Conservation (phyloP, 2,329 filamentous ascomycete species). For the Cladosporium sp. region DNA sequence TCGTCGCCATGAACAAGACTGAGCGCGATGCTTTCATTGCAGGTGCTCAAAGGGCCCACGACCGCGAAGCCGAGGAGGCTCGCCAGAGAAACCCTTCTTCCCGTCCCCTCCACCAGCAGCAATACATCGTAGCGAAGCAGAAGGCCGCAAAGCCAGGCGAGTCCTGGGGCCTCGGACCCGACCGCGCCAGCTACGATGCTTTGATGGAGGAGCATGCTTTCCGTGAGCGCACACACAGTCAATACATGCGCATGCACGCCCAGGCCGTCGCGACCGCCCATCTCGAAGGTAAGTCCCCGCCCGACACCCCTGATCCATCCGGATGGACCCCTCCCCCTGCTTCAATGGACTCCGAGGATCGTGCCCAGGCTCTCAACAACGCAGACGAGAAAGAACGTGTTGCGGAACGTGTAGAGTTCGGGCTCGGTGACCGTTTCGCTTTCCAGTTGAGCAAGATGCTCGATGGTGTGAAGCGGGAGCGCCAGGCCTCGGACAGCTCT, state of each 20-base stretch:
- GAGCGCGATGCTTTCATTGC: constrained; percentile 10
- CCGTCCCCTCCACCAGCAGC: constrained; percentile 12
- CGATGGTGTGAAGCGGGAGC: neutral
- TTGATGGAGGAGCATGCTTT: neutral
- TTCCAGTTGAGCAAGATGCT: neutral
- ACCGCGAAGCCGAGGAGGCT: constrained; percentile 9
- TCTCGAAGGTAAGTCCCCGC: neutral
- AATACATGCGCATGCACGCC: neutral
- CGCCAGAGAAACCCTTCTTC: constrained; percentile 2
- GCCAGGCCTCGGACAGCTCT: neutral
- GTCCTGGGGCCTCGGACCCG: neutral
- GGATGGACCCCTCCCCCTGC: neutral
- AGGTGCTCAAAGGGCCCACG: constrained; percentile 8
- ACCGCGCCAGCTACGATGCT: neutral
- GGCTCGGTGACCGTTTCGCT: neutral
- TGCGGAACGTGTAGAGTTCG: neutral
- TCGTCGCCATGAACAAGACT: constrained; percentile 6
- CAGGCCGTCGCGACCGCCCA: neutral
- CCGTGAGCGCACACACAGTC: neutral
- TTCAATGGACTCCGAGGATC: neutral
- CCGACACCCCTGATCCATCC: neutral
- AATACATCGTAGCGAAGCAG: constrained; percentile 6
- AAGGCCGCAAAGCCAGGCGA: constrained; percentile 1
- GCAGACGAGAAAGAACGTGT: neutral
- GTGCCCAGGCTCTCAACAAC: neutral